Evolutionary conservation across 2,329 filamentous ascomycete species (phyloP), one percentile per base, ranked within the genome.

Genomic region (Verticillium isaacii): DNA sequence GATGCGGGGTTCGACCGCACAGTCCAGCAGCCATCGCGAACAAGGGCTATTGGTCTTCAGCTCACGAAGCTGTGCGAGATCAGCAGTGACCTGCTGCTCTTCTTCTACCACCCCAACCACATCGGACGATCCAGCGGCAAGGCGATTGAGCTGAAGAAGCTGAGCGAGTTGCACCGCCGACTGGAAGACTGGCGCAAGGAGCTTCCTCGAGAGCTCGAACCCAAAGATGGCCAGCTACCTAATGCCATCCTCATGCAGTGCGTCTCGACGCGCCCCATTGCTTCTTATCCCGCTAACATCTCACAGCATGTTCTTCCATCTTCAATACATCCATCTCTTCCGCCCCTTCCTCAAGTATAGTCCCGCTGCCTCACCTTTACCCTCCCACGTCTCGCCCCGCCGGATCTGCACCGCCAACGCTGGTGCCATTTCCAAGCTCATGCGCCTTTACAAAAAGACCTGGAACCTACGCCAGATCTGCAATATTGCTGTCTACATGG

Each of bases 401-500:
- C 92, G 93, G 67, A 87, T 96, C 60, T 97, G 94, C 76, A 95
- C 93, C 0, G 90, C 94, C 70, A 93, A 95, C 60, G 94, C 95
- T 0, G 88, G 89, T 2, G 88, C 89, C 66, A 95, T 98, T 61
- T 97, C 93, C 0, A 98, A 97, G 71, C 80, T 97, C n/a, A 89
- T 97, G 78, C 88, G 95, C 0, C 79, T 97, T 1, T 99, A 98
- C 77, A 97, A 96, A 74, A 92, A 94, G 67, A 89, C 89, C 1
- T 96, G 97, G 74, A 92, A 94, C 11, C 78, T 98, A 14, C 88
- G 92, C 5, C 94, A 98, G 72, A 97, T 99, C 37, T 96, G 92
- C 77, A 98, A 98, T 70, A 92, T 98, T 68, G 93, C 91, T 3
- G 93, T 98, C 0, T 99, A 99, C 74, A 97, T 98, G 76, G 84